A percentile compares a stretch with the other conserved stretches of the same genome.
phyloP scores from a whole-genome alignment of 148 eudicot species.

The Rhododendron griersonianum region DNA sequence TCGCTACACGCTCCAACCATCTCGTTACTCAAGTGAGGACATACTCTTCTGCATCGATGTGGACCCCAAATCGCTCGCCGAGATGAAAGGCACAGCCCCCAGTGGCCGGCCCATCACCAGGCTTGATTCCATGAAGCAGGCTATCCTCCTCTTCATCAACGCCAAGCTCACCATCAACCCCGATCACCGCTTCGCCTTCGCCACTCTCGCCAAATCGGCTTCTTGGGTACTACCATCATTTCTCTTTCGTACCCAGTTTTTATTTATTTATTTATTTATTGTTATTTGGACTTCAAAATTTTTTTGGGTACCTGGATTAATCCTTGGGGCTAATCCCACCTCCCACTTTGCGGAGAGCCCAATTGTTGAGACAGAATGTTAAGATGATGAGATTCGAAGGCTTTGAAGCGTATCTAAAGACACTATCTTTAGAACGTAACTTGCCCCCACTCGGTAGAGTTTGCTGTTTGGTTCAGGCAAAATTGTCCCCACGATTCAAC shows the following conservation, averaged over 20 bases:
- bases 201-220: slow-evolving; percentile 44
- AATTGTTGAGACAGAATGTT: too few species aligned
- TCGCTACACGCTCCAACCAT: slow-evolving; percentile 38
- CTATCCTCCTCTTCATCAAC: slow-evolving; percentile 63
- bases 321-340: background rate
- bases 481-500: too few species aligned
- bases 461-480: too few species aligned
- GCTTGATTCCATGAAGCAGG: slow-evolving; percentile 72
- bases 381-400: too few species aligned
- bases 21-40: slow-evolving; percentile 50
- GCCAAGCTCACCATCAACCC: slow-evolving; percentile 72
- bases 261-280: too few species aligned
- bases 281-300: background rate
- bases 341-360: background rate
- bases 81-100: slow-evolving; percentile 64
- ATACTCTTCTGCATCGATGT: slow-evolving; percentile 76
- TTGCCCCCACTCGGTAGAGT: too few species aligned
- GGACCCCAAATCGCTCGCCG: slow-evolving; percentile 49
- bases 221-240: slow-evolving; percentile 39
- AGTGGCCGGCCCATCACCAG: slow-evolving; percentile 63
- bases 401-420: too few species aligned
- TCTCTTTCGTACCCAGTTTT: background rate
- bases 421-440: too few species aligned
- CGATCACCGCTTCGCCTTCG: slow-evolving; percentile 78
- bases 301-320: too few species aligned